Evolutionary conservation across 208 protist genomes (phyloP), one percentile per base, ranked within the genome.

Genomic region (Angomonas ambiguus): DNA sequence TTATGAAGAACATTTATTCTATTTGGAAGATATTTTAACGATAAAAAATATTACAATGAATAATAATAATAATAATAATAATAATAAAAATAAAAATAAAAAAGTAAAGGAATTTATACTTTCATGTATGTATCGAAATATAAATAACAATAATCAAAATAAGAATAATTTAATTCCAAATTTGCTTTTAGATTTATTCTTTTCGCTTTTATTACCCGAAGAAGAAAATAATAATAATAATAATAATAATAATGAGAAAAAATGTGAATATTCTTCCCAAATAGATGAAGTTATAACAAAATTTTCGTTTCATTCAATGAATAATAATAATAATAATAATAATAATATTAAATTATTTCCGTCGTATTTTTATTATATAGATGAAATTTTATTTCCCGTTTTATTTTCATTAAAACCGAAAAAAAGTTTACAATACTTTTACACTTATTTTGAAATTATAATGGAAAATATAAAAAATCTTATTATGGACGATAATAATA

Each of bases 1-100:
- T 64, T 76, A 70, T 2, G 89, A 89, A 31, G 81, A 91, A 51
- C 86, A 80, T 5, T 79, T 88, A 8, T 82, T 95, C 30, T 65
- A 58, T 1, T 69, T 93, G 16, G 77, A 85, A 16, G 77, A 91
- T 1, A 72, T 88, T 24, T 79, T 95, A 2, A 69, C 45, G 13
- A 48, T 95, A 45, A 45, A 45, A 45, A 45, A 45, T n/a, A n/a
- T n/a, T n/a, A n/a, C n/a, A n/a, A n/a, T n/a, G n/a, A n/a, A n/a
- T n/a, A n/a, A n/a, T n/a, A 45, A 45, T 45, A 16, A 45, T n/a
- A 45, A n/a, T 45, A 45, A n/a, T 45, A 8, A 45, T 45, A 45
- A 45, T 45, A 8, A 45, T 45, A 45, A 45, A 45, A 45, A 45
- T 45, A 16, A 45, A 45, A 45, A 45, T 45, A 45, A 45, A 45